A percentile compares a stretch with the other conserved stretches of the same genome.
Conservation (phyloP, 371 early-diverging fungal genomes). For the Circinella umbellata region DNA sequence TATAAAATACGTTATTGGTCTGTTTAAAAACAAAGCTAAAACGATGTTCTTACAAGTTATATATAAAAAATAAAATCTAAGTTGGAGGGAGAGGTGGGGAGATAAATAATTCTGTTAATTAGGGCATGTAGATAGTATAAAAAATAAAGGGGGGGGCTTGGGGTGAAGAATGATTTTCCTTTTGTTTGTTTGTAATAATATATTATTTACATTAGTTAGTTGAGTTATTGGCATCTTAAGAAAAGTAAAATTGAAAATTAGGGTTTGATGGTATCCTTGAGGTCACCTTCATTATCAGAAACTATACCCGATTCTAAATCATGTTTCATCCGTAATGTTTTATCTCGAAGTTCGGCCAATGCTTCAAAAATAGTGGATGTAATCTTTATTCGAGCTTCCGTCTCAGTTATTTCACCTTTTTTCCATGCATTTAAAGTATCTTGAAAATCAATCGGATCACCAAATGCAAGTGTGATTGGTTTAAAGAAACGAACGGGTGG, state of each 20-base stretch:
- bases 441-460: conserved; percentile 72
- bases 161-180: too few relatives aligned
- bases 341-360: conserved; percentile 48
- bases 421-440: conserved; percentile 62
- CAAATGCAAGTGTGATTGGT: conserved; percentile 63
- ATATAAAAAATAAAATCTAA: too few relatives aligned
- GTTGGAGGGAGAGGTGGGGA: too few relatives aligned
- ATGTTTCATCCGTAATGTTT: conserved; percentile 16
- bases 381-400: conserved; percentile 62
- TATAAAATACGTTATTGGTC: too few relatives aligned
- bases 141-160: too few relatives aligned
- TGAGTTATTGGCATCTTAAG: too few relatives aligned
- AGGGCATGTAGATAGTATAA: too few relatives aligned
- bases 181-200: too few relatives aligned
- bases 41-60: too few relatives aligned
- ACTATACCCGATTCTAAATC: conserved; percentile 12
- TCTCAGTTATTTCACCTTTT: conserved; percentile 49
- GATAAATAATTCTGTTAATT: too few relatives aligned
- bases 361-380: conserved; percentile 60
- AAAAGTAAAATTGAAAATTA: conserved; percentile 4
- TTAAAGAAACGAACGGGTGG: conserved; percentile 41
- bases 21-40: too few relatives aligned
- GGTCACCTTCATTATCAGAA: conserved; percentile 11
- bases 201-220: too few relatives aligned
- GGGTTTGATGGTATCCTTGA: conserved; percentile 14